Percentiles rank a stretch among this genome's conserved stretches.
Evolutionary conservation across 2,329 filamentous ascomycete species (phyloP).

Genomic region (Xylariaceae sp.): DNA sequence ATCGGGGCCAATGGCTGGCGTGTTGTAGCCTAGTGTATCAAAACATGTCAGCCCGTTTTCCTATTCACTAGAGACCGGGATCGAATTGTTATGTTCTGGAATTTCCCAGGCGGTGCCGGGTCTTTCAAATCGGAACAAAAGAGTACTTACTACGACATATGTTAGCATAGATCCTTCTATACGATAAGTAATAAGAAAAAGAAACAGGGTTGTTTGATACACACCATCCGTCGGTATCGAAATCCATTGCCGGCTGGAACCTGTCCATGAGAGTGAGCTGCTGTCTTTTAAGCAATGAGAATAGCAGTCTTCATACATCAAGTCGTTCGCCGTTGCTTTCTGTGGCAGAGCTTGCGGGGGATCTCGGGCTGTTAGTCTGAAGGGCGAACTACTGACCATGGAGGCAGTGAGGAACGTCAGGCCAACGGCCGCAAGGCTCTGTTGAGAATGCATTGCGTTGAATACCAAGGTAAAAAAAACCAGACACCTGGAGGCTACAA

Average conservation of each 20-base stretch:
- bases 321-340: conserved; percentile 25
- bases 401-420: conserved; percentile 22
- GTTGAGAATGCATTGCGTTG: conserved; percentile 21
- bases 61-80: too few species aligned
- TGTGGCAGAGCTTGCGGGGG: conserved; percentile 25
- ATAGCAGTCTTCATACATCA: conserved; percentile 19
- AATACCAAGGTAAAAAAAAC: conserved; percentile 1
- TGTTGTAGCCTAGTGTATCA: too few species aligned
- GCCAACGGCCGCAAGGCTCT: conserved; percentile 20
- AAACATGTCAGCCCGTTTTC: too few species aligned
- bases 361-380: conserved; percentile 21
- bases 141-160: too few species aligned
- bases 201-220: too few species aligned
- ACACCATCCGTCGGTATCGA: conserved; percentile 34
- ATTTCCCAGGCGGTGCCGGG: too few species aligned
- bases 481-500: not conserved
- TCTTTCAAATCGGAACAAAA: too few species aligned
- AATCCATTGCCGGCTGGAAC: conserved; percentile 31
- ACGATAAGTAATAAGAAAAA: too few species aligned
- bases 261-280: conserved; percentile 7
- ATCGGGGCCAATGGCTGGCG: conserved; percentile 34
- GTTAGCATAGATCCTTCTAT: too few species aligned
- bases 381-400: conserved; percentile 14
- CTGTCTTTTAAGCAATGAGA: not conserved
- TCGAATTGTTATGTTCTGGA: too few species aligned